phyloP scores from a whole-genome alignment of 192 early-diverging fungal genomes.

The Endogone sp. region DNA sequence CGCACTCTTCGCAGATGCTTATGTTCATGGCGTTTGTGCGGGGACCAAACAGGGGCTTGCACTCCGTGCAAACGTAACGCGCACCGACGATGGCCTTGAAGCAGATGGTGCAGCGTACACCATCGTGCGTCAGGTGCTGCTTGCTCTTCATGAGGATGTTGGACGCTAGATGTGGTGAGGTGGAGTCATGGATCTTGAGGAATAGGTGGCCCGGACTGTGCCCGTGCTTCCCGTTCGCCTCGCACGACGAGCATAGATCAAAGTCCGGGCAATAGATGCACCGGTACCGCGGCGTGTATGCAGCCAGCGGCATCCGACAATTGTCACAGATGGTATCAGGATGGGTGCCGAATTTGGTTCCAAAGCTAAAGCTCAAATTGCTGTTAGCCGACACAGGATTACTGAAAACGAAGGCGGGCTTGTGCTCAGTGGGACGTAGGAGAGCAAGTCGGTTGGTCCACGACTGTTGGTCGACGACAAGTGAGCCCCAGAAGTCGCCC shows the following conservation, averaged over 20 bases:
- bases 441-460: neutral
- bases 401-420: neutral
- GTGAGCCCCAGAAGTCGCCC: slow-evolving; percentile 1
- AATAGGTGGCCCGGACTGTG: neutral
- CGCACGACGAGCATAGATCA: neutral
- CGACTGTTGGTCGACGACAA: neutral
- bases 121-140: neutral
- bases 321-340: too few relatives aligned
- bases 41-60: neutral
- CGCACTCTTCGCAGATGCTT: slow-evolving; percentile 2
- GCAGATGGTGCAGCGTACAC: neutral
- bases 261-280: slow-evolving; percentile 5
- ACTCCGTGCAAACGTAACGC: neutral
- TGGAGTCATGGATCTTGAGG: neutral
- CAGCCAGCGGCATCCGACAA: too few relatives aligned
- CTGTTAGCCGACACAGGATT: neutral
- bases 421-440: neutral
- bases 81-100: neutral
- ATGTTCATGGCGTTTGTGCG: neutral
- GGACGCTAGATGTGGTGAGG: neutral
- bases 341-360: neutral
- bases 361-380: neutral
- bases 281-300: too few relatives aligned
- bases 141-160: neutral
- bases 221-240: neutral